Percentiles rank a stretch among this genome's conserved stretches.
phyloP scores from a whole-genome alignment of 2,329 filamentous ascomycete species.

The Aschersonia sp. region DNA sequence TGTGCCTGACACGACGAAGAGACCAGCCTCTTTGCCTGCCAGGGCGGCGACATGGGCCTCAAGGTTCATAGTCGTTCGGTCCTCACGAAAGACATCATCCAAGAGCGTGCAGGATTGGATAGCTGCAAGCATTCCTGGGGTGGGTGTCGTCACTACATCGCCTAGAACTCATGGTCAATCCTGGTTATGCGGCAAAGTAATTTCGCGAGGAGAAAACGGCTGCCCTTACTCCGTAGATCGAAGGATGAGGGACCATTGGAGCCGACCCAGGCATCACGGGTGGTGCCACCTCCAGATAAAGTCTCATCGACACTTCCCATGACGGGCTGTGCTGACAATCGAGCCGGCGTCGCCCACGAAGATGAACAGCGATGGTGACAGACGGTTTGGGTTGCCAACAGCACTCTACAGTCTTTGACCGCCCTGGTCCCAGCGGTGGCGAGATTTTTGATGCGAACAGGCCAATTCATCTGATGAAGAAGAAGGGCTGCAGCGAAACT shows the following conservation, averaged over 20 bases:
- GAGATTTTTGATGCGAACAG: no score
- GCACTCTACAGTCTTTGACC: no score
- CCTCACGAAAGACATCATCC: conserved; percentile 76
- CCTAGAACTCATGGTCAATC: conserved; percentile 15
- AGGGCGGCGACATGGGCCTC: conserved; percentile 61
- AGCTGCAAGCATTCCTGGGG: conserved; percentile 65
- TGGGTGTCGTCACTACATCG: conserved; percentile 56
- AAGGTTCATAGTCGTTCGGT: conserved; percentile 62
- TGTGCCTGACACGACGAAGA: conserved; percentile 79
- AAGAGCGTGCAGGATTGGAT: conserved; percentile 60
- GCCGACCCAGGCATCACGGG: conserved; percentile 8
- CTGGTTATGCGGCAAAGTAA: neutral
- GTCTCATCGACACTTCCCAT: neutral
- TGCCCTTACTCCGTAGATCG: conserved; percentile 8
- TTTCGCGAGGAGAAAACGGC: neutral
- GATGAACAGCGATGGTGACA: no score
- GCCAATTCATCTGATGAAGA: no score
- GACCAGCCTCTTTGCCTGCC: conserved; percentile 58
- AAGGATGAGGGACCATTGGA: conserved; percentile 6
- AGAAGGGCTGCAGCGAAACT: no score
- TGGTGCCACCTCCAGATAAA: neutral
- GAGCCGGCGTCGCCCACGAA: no score
- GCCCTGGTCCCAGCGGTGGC: no score
- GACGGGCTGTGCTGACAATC: neutral
- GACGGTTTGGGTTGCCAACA: no score